Base-by-base conservation (phyloP, 768 basidiomycete genomes). In the Pulveroboletus sp. region DNA sequence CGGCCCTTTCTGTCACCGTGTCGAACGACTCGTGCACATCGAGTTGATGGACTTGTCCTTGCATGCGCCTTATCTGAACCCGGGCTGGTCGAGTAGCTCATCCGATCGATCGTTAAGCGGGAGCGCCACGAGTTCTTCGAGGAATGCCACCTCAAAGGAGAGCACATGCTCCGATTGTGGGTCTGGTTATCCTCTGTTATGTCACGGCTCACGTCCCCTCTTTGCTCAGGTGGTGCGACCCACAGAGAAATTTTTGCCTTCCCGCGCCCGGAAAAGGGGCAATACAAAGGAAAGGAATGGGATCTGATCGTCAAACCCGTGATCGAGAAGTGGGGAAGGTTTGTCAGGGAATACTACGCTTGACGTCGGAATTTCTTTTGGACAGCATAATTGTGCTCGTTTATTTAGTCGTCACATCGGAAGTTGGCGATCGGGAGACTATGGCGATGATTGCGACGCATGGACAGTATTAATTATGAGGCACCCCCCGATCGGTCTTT, bases 211-310 rank as follows among this genome's bases (percentile, higher is more conserved):
- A 64, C 20, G 12, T 34, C 30, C 3, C 43, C n/a, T 45, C 35
- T n/a, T n/a, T 31, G 14, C 47, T 7, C 41, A 83, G 81, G 82
- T 55, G 82, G 82, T 14, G 69, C 58, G 9, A 58, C 76, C 23
- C 90, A 93, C 64, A 81, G 79, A 59, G 90, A 93, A 61, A 89
- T 93, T 16, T 93, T 93, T 62, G 70, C 84, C 32, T 89, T 93
- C 59, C 68, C 68, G 36, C 76, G 82, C 37, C 75, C 81, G 43
- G 69, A 63, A 32, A 65, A 61, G 9, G 86, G 86, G 1, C 63
- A 49, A 27, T 77, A 81, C 58, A 73, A 77, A 51, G 82, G 81
- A 7, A 79, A 73, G 53, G 90, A 91, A 65, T 91, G 85, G 84
- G 84, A 89, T 45, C 52, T 66, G 12, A 74, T 91, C 26, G 85